These are phyloP conservation scores for Ambrosiella xylebori DNA, from an alignment of 2,329 filamentous ascomycete genomes.

Conservation along the genomic window DNA sequence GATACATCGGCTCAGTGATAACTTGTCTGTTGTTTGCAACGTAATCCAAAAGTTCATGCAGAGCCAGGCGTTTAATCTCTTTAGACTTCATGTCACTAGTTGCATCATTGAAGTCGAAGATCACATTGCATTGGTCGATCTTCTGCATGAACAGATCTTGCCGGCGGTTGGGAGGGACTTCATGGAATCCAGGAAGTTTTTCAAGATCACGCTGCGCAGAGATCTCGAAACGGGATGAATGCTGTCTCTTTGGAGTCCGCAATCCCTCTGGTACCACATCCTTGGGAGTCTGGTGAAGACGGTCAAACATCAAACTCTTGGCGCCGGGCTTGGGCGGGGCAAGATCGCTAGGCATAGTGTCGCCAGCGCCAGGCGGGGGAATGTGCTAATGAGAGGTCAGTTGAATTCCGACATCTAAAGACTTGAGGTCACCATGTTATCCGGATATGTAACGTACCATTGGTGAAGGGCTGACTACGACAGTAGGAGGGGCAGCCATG, in stretches of 20 bases:
- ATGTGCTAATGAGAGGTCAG: constrained; percentile 45
- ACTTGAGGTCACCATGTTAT: background rate
- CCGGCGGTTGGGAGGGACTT: constrained; percentile 83
- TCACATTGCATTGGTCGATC: constrained; percentile 98
- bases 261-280: constrained; percentile 83
- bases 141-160: constrained; percentile 99
- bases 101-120: constrained; percentile 98
- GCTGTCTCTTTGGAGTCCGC: constrained; percentile 86
- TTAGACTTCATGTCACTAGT: constrained; percentile 99
- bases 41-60: constrained; percentile 93
- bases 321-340: constrained; percentile 81
- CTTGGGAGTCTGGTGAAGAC: constrained; percentile 83
- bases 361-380: constrained; percentile 78
- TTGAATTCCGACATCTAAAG: background rate
- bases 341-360: constrained; percentile 96
- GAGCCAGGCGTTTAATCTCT: constrained; percentile 91
- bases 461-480: constrained; percentile 87
- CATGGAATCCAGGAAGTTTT: constrained; percentile 93
- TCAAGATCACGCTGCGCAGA: constrained; percentile 92
- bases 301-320: constrained; percentile 78
- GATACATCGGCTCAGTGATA: constrained; percentile 98
- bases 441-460: constrained; percentile 44
- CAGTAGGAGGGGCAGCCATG: constrained; percentile 58
- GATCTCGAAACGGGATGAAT: constrained; percentile 94
- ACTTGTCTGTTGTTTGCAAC: constrained; percentile 97